Base-by-base conservation (phyloP, 2,329 filamentous ascomycete genomes). In the Coniochaeta ligniaria region DNA sequence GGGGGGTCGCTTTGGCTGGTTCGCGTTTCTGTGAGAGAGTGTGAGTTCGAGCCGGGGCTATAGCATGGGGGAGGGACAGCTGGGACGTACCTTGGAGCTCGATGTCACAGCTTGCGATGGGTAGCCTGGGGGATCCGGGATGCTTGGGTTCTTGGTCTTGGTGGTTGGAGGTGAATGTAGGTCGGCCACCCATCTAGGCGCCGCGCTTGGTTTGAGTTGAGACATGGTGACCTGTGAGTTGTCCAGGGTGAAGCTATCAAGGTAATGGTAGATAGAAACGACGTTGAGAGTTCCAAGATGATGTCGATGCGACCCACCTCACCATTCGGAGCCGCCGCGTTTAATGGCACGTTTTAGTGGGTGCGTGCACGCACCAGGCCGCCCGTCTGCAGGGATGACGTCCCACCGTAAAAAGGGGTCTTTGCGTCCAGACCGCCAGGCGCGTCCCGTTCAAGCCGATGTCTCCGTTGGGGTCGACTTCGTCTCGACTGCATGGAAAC, bases 61-160 rank as follows among this genome's bases (percentile, higher is more conserved):
- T 45, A 31, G 9, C 7, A 45, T 35, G 47, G 36, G 22, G 45
- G 52, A 16, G 64, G 28, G 43, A 17, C 35, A 56, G 31, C 31
- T 38, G 38, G 50, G 28, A 58, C 65, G 65, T 75, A 84, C 86
- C 81, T 89, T 88, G 71, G 83, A 83, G 67, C 79, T 75, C 58
- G 76, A 71, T 28, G 71, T 63, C 62, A 76, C 72, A 69, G 75
- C 85, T 72, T 75, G 85, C 72, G 74, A 76, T 33, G 86, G 86
- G 79, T 88, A 98, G 71, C 95, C 94, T 59, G 91, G 91, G 57
- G 95, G 95, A 73, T 99, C 93, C 61, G 89, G 82, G 66, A 97
- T 86, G 71, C 82, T 83, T 67, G 78, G 71, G 58, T 83, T 81
- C 75, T 91, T 92, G 58, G 86, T 75, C 72, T 85, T 90, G 58